Evolutionary conservation across 1,284 basidiomycete species (phyloP).

Genomic region (Leucocoprinus gongylophorus): DNA sequence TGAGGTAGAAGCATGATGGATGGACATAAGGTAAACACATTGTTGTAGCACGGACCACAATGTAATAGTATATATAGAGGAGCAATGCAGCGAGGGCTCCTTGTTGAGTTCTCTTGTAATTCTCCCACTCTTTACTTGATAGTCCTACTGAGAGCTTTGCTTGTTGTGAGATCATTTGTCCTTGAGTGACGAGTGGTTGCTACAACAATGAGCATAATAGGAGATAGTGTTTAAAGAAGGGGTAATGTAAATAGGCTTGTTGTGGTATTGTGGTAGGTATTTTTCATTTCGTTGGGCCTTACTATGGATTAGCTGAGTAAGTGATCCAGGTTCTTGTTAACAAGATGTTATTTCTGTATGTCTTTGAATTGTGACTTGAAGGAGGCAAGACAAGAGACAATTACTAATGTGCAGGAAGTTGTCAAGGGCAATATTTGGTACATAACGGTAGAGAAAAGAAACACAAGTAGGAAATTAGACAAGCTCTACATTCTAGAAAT

Average conservation of each 20-base stretch:
- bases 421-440: slow-evolving; percentile 55
- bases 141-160: no score
- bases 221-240: slow-evolving; percentile 47
- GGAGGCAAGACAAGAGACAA: slow-evolving; percentile 28
- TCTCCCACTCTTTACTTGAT: no score
- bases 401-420: slow-evolving; percentile 44
- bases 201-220: no score
- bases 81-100: no score
- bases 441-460: slow-evolving; percentile 25
- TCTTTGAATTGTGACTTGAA: slow-evolving; percentile 36
- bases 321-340: slow-evolving; percentile 49
- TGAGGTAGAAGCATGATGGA: no score
- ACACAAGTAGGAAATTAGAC: slow-evolving; percentile 17
- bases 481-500: slow-evolving; percentile 51
- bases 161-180: no score
- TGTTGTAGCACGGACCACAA: no score
- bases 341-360: slow-evolving; percentile 53
- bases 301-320: not conserved
- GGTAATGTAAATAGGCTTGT: slow-evolving; percentile 49
- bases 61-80: no score
- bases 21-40: no score
- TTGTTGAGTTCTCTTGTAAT: no score
- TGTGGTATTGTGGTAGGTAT: slow-evolving; percentile 47
- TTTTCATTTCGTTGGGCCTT: not conserved
- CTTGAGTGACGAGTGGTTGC: no score